phyloP scores from a whole-genome alignment of 1,284 basidiomycete species.

The Austropuccinia psidii region DNA sequence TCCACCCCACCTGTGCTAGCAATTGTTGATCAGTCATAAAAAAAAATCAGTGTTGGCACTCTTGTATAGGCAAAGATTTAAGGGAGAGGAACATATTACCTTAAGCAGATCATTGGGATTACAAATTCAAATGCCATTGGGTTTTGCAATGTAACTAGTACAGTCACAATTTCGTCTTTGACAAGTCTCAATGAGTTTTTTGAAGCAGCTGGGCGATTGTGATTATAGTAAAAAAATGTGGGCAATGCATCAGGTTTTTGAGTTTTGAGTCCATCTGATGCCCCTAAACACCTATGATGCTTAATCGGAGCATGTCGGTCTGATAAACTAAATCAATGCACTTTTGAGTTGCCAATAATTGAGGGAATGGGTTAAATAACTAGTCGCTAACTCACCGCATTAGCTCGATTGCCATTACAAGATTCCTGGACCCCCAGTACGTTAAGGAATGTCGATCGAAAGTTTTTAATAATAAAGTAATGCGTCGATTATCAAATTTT shows the following conservation, averaged over 20 bases:
- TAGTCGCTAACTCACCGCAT: conserved; percentile 13
- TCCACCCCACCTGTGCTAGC: neutral
- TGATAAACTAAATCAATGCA: neutral
- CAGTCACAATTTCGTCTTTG: neutral
- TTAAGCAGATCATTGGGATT: conserved; percentile 12
- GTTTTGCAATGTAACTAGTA: conserved; percentile 28
- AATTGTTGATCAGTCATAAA: too few species aligned
- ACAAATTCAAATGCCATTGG: conserved; percentile 21
- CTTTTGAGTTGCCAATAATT: neutral
- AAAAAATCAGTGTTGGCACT: too few species aligned
- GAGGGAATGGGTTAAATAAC: too few species aligned
- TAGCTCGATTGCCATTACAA: conserved; percentile 9
- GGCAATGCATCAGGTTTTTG: neutral
- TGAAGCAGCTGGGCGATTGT: neutral
- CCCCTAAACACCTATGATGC: neutral
- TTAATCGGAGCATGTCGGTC: conserved; percentile 13
- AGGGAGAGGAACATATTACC: neutral
- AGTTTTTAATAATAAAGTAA: conserved; percentile 3
- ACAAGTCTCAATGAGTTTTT: conserved; percentile 7
- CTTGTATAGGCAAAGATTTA: neutral
- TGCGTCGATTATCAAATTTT: conserved; percentile 2
- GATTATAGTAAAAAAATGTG: conserved; percentile 22
- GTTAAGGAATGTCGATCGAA: neutral
- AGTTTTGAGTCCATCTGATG: neutral
- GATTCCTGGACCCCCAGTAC: neutral